A percentile compares a stretch with the other conserved stretches of the same genome.
Conservation (phyloP, 2,329 filamentous ascomycete genomes). For the Colletotrichum sp. region DNA sequence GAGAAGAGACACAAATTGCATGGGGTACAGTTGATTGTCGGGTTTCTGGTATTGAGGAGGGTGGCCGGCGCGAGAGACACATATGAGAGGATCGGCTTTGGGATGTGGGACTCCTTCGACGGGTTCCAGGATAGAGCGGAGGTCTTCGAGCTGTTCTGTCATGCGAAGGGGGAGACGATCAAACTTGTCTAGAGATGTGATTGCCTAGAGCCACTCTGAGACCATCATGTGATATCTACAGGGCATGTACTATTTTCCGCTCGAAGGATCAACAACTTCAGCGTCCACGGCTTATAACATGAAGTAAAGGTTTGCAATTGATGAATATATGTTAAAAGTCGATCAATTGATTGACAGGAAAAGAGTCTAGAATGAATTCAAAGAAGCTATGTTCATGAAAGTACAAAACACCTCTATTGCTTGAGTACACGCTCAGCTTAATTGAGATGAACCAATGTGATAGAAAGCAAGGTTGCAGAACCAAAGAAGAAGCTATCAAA, state of each 20-base stretch:
- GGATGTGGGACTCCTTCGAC: background rate
- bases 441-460: fast-evolving
- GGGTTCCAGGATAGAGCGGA: fast-evolving
- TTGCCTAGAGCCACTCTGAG: fast-evolving
- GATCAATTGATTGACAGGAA: fast-evolving
- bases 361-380: fast-evolving
- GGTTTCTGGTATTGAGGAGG: background rate
- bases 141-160: background rate
- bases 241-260: too few relatives aligned
- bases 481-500: background rate
- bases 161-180: background rate
- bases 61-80: background rate
- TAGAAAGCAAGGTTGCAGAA: background rate
- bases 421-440: background rate
- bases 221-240: background rate
- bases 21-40: background rate
- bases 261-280: background rate
- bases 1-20: fast-evolving
- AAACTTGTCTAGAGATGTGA: background rate
- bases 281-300: background rate
- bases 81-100: background rate
- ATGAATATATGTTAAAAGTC: fast-evolving
- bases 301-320: background rate
- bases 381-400: background rate
- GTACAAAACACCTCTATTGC: background rate